Conservation (phyloP, 192 early-diverging fungal genomes). For the Coemansia sp. region DNA sequence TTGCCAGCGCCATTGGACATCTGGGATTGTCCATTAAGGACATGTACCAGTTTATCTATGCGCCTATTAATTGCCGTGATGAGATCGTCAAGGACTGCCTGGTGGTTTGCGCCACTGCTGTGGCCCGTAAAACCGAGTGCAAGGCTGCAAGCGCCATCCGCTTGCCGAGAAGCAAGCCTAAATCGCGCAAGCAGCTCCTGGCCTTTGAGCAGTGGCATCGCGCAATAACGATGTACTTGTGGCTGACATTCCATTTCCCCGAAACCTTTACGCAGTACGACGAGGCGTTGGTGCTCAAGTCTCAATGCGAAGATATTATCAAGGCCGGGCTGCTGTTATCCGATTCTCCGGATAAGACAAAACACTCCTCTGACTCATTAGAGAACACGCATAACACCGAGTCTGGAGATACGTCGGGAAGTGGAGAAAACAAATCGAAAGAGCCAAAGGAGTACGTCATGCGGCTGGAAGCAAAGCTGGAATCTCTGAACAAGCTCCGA, state of each 20-base stretch:
- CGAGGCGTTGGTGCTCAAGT: slow-evolving; percentile 57
- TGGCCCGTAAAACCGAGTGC: slow-evolving; percentile 40
- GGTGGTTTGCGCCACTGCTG: slow-evolving; percentile 31
- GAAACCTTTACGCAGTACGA: slow-evolving; percentile 61
- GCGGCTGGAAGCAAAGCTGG: background rate
- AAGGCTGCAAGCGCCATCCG: slow-evolving; percentile 56
- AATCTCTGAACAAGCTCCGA: background rate
- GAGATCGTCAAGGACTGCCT: slow-evolving; percentile 14
- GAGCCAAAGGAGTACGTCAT: background rate
- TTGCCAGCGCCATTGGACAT: slow-evolving; percentile 67
- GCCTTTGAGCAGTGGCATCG: slow-evolving; percentile 76
- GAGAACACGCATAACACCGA: background rate
- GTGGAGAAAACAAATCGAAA: background rate
- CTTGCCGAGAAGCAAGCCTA: slow-evolving; percentile 51
- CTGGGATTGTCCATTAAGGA: slow-evolving; percentile 67
- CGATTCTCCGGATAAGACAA: background rate
- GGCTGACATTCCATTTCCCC: slow-evolving; percentile 75
- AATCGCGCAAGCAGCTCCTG: slow-evolving; percentile 37
- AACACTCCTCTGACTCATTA: background rate
- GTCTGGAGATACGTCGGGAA: background rate
- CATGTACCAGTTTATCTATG: slow-evolving; percentile 69
- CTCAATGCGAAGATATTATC: slow-evolving; percentile 55
- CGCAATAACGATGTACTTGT: slow-evolving; percentile 82
- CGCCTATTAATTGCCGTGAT: slow-evolving; percentile 62
- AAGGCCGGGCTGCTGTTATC: slow-evolving; percentile 36